Percentiles rank a stretch among this genome's conserved stretches.
These are phyloP conservation scores for Pichia phayaonensis DNA, from an alignment of 805 yeast genomes.

Conservation along the genomic window DNA sequence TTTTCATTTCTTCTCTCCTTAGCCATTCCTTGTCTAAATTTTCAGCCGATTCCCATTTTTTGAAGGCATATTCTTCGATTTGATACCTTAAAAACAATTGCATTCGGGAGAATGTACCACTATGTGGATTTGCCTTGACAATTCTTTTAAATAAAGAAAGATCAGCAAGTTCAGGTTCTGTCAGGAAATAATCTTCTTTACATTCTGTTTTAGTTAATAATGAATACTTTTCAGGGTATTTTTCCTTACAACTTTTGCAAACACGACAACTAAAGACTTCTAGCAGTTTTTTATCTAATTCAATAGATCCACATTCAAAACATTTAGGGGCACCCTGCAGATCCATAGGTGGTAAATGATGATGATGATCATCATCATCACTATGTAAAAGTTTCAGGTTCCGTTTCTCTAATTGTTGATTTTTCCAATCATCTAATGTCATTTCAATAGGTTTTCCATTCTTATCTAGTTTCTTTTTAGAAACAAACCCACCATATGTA, in stretches of 20 bases:
- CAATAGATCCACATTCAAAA: slow-evolving; percentile 72
- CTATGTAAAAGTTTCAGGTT: slow-evolving; percentile 18
- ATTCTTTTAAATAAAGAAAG: slow-evolving; percentile 57
- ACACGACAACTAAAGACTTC: slow-evolving; percentile 69
- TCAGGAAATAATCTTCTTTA: slow-evolving; percentile 80
- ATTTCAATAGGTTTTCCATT: slow-evolving; percentile 26
- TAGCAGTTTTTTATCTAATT: slow-evolving; percentile 65
- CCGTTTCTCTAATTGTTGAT: slow-evolving; percentile 35
- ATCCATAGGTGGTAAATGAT: slow-evolving; percentile 65
- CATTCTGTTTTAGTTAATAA: slow-evolving; percentile 93
- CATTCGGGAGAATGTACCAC: slow-evolving; percentile 83
- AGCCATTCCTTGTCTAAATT: slow-evolving; percentile 91
- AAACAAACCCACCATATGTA: slow-evolving; percentile 76
- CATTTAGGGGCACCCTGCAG: slow-evolving; percentile 73
- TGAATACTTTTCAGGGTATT: slow-evolving; percentile 80
- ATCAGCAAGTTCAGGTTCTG: slow-evolving; percentile 89
- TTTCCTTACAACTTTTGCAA: slow-evolving; percentile 69
- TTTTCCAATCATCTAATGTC: slow-evolving; percentile 48
- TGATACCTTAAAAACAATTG: slow-evolving; percentile 84
- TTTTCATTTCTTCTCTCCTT: slow-evolving; percentile 63
- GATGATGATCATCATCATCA: slow-evolving; percentile 36
- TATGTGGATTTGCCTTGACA: slow-evolving; percentile 92
- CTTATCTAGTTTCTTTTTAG: slow-evolving; percentile 28
- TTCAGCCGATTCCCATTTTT: slow-evolving; percentile 91
- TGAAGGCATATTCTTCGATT: slow-evolving; percentile 87